Percentiles rank a stretch among this genome's conserved stretches.
phyloP scores from a whole-genome alignment of 139 green algal genomes.

The Picochlorum costavermella region DNA sequence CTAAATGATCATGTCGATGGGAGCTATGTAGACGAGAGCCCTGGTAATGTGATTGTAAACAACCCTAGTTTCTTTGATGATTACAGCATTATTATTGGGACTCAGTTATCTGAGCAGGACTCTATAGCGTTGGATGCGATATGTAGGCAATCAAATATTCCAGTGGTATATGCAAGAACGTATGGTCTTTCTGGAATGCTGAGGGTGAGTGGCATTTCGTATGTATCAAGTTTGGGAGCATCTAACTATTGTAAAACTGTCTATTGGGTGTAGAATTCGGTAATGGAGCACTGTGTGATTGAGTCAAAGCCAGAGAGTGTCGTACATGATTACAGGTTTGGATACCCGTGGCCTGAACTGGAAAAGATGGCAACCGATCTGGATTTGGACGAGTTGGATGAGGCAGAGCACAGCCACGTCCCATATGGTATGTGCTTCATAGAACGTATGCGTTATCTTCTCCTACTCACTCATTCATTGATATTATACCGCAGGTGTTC shows the following conservation, averaged over 20 bases:
- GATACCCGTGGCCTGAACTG: conserved; percentile 79
- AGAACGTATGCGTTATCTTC: no score
- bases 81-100: conserved; percentile 85
- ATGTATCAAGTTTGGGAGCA: not conserved
- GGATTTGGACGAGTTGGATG: conserved; percentile 65
- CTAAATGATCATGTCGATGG: conserved; percentile 80
- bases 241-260: not conserved
- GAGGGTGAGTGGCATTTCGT: conserved; percentile 34
- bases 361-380: conserved; percentile 37
- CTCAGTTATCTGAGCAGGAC: conserved; percentile 65
- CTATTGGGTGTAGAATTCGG: conserved; percentile 41
- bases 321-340: conserved; percentile 74
- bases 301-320: conserved; percentile 86
- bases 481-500: not conserved
- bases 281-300: conserved; percentile 72
- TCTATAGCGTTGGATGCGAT: conserved; percentile 60
- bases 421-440: conserved; percentile 51
- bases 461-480: no score
- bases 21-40: conserved; percentile 71
- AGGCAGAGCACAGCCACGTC: conserved; percentile 70
- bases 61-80: conserved; percentile 78
- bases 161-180: conserved; percentile 62
- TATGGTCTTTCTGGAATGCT: conserved; percentile 81
- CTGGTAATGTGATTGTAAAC: conserved; percentile 54
- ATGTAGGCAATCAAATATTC: conserved; percentile 46